phyloP scores from a whole-genome alignment of 345 rosid genomes.

The Populus nigra region DNA sequence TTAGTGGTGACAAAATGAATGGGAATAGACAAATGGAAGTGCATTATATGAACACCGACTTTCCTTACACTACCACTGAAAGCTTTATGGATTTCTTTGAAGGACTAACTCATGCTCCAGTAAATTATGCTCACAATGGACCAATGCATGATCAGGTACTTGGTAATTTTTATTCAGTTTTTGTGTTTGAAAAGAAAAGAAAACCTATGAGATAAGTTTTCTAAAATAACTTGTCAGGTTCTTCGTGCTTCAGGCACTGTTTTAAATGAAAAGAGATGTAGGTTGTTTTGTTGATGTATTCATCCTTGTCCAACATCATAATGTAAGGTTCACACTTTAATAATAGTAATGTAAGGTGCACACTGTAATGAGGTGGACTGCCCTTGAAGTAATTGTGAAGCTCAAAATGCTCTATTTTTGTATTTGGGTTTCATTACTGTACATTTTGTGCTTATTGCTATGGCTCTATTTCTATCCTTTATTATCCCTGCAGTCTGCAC shows the following conservation, averaged over 20 bases:
- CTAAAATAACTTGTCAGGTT: slow-evolving; percentile 4
- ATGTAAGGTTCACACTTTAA: neutral
- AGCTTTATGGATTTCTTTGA: slow-evolving; percentile 67
- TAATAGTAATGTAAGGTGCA: neutral
- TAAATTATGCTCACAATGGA: slow-evolving; percentile 33
- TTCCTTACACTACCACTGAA: slow-evolving; percentile 52
- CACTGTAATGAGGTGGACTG: neutral
- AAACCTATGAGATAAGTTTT: neutral
- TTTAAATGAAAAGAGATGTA: slow-evolving; percentile 7
- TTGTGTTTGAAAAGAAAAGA: neutral
- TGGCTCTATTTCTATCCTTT: neutral
- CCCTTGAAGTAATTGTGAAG: neutral
- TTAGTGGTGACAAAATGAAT: slow-evolving; percentile 35
- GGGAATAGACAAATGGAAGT: slow-evolving; percentile 52
- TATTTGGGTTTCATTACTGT: no score
- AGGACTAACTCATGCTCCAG: slow-evolving; percentile 43
- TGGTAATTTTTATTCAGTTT: neutral
- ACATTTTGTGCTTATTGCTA: no score
- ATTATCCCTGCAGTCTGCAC: neutral
- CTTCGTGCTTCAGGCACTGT: slow-evolving; percentile 19
- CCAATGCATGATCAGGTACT: slow-evolving; percentile 52
- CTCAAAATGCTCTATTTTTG: no score
- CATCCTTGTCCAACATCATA: neutral
- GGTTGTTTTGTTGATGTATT: neutral
- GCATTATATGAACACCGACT: slow-evolving; percentile 50